Conservation (phyloP, 1,139 yeast species). For the Pichia sp. region DNA sequence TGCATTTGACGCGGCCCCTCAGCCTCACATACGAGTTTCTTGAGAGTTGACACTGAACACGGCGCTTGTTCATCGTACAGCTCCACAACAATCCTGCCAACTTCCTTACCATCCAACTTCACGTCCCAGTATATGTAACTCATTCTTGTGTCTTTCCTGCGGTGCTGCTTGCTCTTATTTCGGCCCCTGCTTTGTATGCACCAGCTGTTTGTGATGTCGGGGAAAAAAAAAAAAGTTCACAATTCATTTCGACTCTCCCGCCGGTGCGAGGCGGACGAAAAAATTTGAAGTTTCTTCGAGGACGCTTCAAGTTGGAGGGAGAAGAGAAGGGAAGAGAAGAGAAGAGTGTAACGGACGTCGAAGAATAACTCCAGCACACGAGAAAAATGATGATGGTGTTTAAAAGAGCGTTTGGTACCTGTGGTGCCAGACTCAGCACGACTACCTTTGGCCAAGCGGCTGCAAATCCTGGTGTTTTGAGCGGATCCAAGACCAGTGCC, state of each 20-base stretch:
- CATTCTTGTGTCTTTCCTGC: neutral
- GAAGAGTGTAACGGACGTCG: too few species aligned
- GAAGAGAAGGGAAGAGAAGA: too few species aligned
- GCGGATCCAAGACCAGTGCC: neutral
- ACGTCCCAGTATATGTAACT: neutral
- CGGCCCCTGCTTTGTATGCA: neutral
- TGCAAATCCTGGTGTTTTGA: conserved; percentile 8
- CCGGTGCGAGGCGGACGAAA: too few species aligned
- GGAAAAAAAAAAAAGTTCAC: neutral
- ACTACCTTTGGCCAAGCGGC: conserved; percentile 22
- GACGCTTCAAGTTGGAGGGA: too few species aligned
- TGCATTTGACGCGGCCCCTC: too few species aligned
- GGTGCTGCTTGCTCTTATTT: too few species aligned
- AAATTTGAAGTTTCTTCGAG: too few species aligned
- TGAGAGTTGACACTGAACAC: too few species aligned
- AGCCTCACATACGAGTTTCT: too few species aligned
- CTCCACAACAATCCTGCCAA: neutral
- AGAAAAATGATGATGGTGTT: neutral
- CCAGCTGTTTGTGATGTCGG: neutral
- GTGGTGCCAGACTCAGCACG: neutral
- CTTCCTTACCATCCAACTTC: neutral
- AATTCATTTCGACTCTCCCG: too few species aligned
- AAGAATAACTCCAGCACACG: neutral
- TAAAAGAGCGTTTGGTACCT: conserved; percentile 3
- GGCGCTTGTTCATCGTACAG: neutral